These are phyloP conservation scores for Geotrichum phurueaensis DNA, from an alignment of 1,139 yeast genomes.

Conservation along the genomic window DNA sequence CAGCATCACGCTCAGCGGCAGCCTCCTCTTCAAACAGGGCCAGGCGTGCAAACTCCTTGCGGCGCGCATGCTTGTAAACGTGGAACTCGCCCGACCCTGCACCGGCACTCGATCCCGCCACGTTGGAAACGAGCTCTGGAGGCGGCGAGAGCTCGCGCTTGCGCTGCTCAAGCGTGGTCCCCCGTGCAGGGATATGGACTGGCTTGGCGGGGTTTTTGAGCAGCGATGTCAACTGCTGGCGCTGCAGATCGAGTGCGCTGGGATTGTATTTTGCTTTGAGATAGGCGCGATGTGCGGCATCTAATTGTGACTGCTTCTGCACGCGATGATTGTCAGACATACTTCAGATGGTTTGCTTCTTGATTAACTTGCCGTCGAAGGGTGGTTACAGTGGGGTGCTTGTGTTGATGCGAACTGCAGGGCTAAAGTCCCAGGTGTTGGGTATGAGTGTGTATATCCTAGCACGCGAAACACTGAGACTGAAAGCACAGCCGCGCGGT, in stretches of 20 bases:
- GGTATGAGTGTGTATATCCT: background rate
- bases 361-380: background rate
- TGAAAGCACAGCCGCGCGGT: background rate
- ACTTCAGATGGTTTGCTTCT: background rate
- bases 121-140: slow-evolving; percentile 25
- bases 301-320: slow-evolving; percentile 9
- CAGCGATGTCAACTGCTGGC: slow-evolving; percentile 24
- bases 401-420: background rate
- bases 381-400: no score
- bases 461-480: background rate
- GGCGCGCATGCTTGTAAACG: slow-evolving; percentile 34
- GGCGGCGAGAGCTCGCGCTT: slow-evolving; percentile 21
- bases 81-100: slow-evolving; percentile 40
- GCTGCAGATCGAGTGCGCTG: slow-evolving; percentile 24
- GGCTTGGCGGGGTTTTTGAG: slow-evolving; percentile 23
- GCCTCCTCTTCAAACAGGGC: slow-evolving; percentile 28
- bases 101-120: slow-evolving; percentile 36
- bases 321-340: background rate
- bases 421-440: background rate
- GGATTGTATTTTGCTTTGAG: slow-evolving; percentile 14
- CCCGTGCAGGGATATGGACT: slow-evolving; percentile 17
- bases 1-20: slow-evolving; percentile 20
- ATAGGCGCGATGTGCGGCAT: slow-evolving; percentile 1
- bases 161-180: background rate
- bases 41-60: slow-evolving; percentile 32